A percentile compares a stretch with the other conserved stretches of the same genome.
Evolutionary conservation across 2,329 filamentous ascomycete genomes (phyloP).

Genomic region (Microdochium bolleyi): DNA sequence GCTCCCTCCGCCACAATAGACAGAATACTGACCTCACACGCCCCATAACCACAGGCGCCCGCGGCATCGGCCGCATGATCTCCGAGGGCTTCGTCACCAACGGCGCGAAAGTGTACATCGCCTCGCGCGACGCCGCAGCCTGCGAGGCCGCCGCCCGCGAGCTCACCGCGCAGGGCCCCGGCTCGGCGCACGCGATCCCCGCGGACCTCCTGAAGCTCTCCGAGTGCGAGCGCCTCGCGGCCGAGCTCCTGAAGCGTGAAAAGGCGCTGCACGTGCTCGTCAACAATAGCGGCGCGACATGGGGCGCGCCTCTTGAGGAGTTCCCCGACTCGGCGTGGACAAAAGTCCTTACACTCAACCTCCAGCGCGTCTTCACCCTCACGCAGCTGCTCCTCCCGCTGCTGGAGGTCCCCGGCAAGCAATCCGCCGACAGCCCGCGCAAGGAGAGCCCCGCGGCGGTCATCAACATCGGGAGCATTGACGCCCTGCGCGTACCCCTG

Average conservation of each 20-base stretch:
- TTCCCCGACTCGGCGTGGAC: conserved; percentile 53
- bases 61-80: conserved; percentile 63
- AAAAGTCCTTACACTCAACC: conserved; percentile 54
- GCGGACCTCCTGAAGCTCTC: conserved; percentile 56
- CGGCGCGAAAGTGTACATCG: conserved; percentile 58
- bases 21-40: neutral
- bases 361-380: conserved; percentile 61
- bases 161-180: conserved; percentile 43
- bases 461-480: conserved; percentile 58
- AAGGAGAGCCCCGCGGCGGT: conserved; percentile 43
- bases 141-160: conserved; percentile 48
- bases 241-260: conserved; percentile 41
- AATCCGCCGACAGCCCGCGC: conserved; percentile 16
- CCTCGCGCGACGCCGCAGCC: conserved; percentile 51
- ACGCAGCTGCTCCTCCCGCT: conserved; percentile 54
- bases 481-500: conserved; percentile 51
- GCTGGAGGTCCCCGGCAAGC: conserved; percentile 38
- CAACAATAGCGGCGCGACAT: conserved; percentile 59
- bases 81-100: conserved; percentile 57
- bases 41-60: conserved; percentile 31
- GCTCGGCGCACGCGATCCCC: conserved; percentile 47
- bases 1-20: neutral
- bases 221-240: conserved; percentile 45
- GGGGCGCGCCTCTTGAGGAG: conserved; percentile 51
- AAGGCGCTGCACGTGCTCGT: conserved; percentile 51